Evolutionary conservation across 805 yeast species (phyloP).

Genomic region (Myxozyma sirexii): DNA sequence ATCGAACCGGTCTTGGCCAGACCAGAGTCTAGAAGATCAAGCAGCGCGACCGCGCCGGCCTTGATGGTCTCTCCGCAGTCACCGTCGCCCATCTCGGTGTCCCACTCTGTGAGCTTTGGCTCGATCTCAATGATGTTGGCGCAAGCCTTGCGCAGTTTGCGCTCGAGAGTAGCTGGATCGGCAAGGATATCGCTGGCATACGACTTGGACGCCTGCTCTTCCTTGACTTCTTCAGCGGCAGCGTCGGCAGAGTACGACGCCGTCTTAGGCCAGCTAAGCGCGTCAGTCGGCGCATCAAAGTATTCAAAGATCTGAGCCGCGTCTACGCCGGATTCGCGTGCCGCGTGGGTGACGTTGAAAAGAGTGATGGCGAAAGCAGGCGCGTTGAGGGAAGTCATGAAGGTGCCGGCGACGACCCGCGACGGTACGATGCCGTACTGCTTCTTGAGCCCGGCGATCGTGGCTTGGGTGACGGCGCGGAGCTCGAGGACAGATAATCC

Average conservation of each 20-base stretch:
- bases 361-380: constrained; percentile 89
- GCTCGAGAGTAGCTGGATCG: constrained; percentile 5
- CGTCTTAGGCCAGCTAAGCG: constrained; percentile 27
- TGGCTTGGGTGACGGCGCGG: constrained; percentile 58
- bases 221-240: neutral
- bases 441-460: constrained; percentile 40
- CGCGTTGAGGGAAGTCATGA: constrained; percentile 86
- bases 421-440: constrained; percentile 56
- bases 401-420: constrained; percentile 72
- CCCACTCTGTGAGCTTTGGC: constrained; percentile 81
- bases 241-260: constrained; percentile 3
- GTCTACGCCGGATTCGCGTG: constrained; percentile 10
- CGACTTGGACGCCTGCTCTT: neutral
- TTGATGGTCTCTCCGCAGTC: constrained; percentile 93
- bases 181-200: neutral
- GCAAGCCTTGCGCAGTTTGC: constrained; percentile 53
- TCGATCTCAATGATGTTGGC: constrained; percentile 60
- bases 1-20: constrained; percentile 38
- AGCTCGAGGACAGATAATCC: constrained; percentile 83
- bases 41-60: constrained; percentile 64
- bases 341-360: constrained; percentile 57
- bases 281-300: constrained; percentile 30
- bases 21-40: constrained; percentile 63
- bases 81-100: constrained; percentile 91
- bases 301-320: constrained; percentile 11